Evolutionary conservation across 805 yeast species (phyloP), one percentile per base, ranked within the genome.

Genomic region (Ogataea haglerorum): DNA sequence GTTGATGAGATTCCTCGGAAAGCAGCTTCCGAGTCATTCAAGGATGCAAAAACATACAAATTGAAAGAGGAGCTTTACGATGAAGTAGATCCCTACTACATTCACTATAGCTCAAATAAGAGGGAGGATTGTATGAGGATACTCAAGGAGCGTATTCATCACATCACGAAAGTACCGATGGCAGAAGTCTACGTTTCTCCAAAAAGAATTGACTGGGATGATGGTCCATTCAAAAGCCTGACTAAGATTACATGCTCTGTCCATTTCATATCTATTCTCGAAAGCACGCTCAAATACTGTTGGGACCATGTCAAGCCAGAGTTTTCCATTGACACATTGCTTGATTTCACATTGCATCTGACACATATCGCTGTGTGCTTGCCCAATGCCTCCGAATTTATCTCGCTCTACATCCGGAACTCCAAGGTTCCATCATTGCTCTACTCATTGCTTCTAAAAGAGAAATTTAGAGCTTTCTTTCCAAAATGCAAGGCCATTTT

Each of bases 51-150:
- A 2, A 58, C 75, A 18, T 91, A 85, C 60, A 68, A 78, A 19
- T 69, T 93, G 45, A 88, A 85, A 54, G 70, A 74, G 3, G 72
- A 78, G 36, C 64, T 65, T 21, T 70, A 64, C 40, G 68, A 65
- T 2, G 65, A 72, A 19, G 75, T 90, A 30, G 93, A 91, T 58
- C 95, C 97, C 0, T 90, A 78, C 54, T 91, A 82, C 56, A 71
- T 85, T 43, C 89, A 88, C 51, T 84, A 83, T 52, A 69, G 84
- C 0, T 66, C 91, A 0, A 88, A 88, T 51, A 80, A 79, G 38
- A 75, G 91, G 40, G 96, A 88, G 40, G 96, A 88, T 45, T 91
- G 95, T 6, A 82, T 85, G 41, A 73, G 72, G 32, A 63, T 78
- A 4, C 63, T 85, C 22, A 80, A 81, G 50, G 75, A 73, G 24